Conservation (phyloP, 2,329 filamentous ascomycete genomes). For the Ciborinia camelliae region DNA sequence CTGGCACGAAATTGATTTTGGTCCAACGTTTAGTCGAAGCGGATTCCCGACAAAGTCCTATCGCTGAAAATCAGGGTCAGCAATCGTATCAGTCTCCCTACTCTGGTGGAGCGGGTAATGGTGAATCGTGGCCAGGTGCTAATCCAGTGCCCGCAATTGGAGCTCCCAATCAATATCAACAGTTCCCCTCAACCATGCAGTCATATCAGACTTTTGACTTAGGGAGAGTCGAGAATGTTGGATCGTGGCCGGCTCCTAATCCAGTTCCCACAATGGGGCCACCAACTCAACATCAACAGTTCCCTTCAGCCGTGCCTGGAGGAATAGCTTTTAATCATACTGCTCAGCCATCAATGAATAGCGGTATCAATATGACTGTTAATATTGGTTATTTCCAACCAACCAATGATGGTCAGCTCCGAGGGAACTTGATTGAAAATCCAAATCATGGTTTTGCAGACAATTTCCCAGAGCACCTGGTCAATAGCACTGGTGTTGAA, state of each 20-base stretch:
- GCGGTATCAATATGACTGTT: neutral
- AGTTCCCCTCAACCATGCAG: no score
- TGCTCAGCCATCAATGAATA: no score
- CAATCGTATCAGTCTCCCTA: neutral
- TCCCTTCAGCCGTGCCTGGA: no score
- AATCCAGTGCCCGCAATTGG: no score
- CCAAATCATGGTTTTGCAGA: neutral
- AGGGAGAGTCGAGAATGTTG: no score
- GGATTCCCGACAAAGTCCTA: neutral
- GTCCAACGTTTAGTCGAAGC: neutral
- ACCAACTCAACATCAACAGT: no score
- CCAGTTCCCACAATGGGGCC: no score
- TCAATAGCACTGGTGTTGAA: neutral
- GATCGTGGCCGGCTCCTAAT: no score
- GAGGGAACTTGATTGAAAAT: neutral
- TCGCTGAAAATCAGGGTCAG: accelerated
- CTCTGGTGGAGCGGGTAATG: no score
- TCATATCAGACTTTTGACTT: no score
- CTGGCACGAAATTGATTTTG: neutral
- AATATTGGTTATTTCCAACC: neutral
- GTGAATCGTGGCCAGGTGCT: accelerated
- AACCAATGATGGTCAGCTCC: neutral
- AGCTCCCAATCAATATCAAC: no score
- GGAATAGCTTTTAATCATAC: no score
- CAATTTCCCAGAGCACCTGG: neutral